Evolutionary conservation across 805 yeast genomes (phyloP).

Genomic region (Metschnikowia vanudenii): DNA sequence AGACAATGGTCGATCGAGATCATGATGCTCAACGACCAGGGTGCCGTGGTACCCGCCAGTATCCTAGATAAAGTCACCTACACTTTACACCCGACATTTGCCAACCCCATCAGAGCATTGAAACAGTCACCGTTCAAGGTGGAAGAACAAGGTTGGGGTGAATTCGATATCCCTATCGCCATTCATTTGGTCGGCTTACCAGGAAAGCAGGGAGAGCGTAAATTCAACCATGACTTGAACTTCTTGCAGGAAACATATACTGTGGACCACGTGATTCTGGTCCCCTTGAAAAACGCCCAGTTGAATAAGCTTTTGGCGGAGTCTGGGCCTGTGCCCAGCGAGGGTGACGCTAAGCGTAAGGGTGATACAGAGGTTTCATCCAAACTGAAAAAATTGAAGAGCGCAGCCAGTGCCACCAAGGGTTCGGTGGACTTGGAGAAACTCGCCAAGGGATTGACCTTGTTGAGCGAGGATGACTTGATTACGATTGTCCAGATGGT

Average conservation of each 20-base stretch:
- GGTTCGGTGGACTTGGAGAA: slow-evolving; percentile 85
- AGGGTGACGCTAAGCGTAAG: slow-evolving; percentile 39
- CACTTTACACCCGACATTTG: slow-evolving; percentile 91
- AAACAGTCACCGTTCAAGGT: slow-evolving; percentile 83
- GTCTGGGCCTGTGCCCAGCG: slow-evolving; percentile 74
- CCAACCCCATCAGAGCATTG: slow-evolving; percentile 78
- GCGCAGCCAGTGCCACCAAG: slow-evolving; percentile 52
- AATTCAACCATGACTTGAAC: slow-evolving; percentile 84
- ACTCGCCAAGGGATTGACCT: slow-evolving; percentile 85
- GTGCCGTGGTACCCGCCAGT: slow-evolving; percentile 80
- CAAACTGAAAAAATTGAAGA: slow-evolving; percentile 53
- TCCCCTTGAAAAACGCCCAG: slow-evolving; percentile 71
- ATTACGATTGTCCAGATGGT: slow-evolving; percentile 97
- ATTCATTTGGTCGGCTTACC: slow-evolving; percentile 57
- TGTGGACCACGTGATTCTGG: slow-evolving; percentile 71
- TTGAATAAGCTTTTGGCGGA: slow-evolving; percentile 72
- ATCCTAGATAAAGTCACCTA: slow-evolving; percentile 91
- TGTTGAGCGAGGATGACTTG: slow-evolving; percentile 86
- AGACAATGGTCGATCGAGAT: slow-evolving; percentile 89
- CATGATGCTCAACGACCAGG: slow-evolving; percentile 70
- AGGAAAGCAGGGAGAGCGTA: slow-evolving; percentile 87
- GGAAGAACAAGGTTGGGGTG: slow-evolving; percentile 98
- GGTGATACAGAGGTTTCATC: slow-evolving; percentile 25
- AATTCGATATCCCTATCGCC: slow-evolving; percentile 82
- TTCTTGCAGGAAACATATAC: slow-evolving; percentile 74